A percentile compares a stretch with the other conserved stretches of the same genome.
These are phyloP conservation scores for Penstemon davidsonii DNA, from an alignment of 257 asterid species.

Conservation along the genomic window DNA sequence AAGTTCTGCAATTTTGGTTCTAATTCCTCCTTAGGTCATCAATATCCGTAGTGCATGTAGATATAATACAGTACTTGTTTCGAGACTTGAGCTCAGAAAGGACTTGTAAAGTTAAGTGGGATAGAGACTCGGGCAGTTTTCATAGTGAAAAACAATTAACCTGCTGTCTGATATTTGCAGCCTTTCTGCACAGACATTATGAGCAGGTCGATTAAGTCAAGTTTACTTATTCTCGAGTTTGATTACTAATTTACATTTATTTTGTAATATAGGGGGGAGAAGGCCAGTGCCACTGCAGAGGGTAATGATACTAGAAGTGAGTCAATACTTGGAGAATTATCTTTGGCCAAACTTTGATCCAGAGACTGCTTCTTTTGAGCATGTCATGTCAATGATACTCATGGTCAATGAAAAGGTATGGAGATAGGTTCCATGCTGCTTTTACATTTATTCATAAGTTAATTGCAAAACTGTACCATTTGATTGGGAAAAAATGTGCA, in stretches of 20 bases:
- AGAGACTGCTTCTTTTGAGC: constrained; percentile 90
- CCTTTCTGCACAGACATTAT: no score
- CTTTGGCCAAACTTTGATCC: constrained; percentile 92
- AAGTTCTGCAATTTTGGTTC: no score
- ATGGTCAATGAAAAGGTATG: constrained; percentile 97
- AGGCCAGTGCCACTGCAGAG: constrained; percentile 95
- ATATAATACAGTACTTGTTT: no score
- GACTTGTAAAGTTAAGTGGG: no score
- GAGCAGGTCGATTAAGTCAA: constrained; percentile 6
- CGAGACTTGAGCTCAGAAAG: no score
- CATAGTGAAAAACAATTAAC: no score
- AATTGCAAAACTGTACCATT: constrained; percentile 1
- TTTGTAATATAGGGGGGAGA: constrained; percentile 62
- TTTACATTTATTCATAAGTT: constrained; percentile 13
- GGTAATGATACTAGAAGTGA: constrained; percentile 96
- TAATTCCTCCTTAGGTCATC: no score
- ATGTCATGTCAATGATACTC: constrained; percentile 95
- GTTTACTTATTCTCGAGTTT: constrained; percentile 19
- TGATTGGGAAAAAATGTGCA: constrained; percentile 5
- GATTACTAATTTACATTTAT: constrained; percentile 23
- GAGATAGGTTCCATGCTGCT: neutral
- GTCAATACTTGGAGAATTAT: constrained; percentile 95
- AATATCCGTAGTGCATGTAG: no score
- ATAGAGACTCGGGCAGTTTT: no score
- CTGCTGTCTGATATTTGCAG: no score